A percentile compares a stretch with the other conserved stretches of the same genome.
phyloP scores from a whole-genome alignment of 2,329 filamentous ascomycete species.

The Fusarium compactum region DNA sequence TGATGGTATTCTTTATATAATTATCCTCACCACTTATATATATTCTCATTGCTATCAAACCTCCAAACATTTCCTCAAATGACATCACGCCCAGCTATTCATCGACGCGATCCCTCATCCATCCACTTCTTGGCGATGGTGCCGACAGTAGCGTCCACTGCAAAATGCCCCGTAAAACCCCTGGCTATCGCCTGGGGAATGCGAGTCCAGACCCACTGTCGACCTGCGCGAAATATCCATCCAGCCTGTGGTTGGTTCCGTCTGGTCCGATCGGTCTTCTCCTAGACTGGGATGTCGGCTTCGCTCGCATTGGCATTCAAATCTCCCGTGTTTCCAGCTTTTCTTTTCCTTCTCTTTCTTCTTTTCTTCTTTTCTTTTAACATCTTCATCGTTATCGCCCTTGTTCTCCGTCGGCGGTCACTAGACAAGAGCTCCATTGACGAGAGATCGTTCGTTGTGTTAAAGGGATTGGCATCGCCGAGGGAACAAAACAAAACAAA shows the following conservation, averaged over 20 bases:
- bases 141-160: slow-evolving; percentile 27
- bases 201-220: slow-evolving; percentile 21
- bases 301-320: slow-evolving; percentile 21
- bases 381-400: slow-evolving; percentile 19
- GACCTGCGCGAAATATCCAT: slow-evolving; percentile 32
- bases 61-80: not conserved
- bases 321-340: slow-evolving; percentile 26
- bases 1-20: not conserved
- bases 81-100: slow-evolving; percentile 17
- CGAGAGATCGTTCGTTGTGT: slow-evolving; percentile 10
- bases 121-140: slow-evolving; percentile 26
- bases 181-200: slow-evolving; percentile 32
- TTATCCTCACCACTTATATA: not conserved
- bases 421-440: slow-evolving; percentile 16
- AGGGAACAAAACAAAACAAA: slow-evolving; percentile 18
- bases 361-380: slow-evolving; percentile 11
- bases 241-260: slow-evolving; percentile 41
- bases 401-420: slow-evolving; percentile 33
- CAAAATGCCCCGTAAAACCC: slow-evolving; percentile 28
- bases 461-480: slow-evolving; percentile 2
- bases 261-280: slow-evolving; percentile 37
- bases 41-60: not conserved
- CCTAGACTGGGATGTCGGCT: slow-evolving; percentile 15
- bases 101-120: not conserved
- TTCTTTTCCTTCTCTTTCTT: slow-evolving; percentile 6